Conservation (phyloP, 106 monocot species). For the Phalaenopsis equestris region DNA sequence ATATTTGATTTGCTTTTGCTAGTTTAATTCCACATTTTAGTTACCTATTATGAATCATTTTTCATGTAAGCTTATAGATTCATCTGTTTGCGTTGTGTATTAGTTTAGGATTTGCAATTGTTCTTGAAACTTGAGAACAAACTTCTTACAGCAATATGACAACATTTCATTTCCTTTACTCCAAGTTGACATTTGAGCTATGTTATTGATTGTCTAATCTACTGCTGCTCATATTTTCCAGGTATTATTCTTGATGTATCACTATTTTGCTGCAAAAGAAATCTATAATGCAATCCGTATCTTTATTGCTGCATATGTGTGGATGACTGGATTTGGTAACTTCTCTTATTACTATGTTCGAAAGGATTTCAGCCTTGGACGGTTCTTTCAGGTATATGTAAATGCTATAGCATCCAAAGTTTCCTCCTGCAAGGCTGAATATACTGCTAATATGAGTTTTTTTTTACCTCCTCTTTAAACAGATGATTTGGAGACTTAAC, state of each 20-base stretch:
- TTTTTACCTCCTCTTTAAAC: constrained; percentile 3
- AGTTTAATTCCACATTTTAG: neutral
- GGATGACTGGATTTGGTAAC: constrained; percentile 44
- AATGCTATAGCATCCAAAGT: neutral
- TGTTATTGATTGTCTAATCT: neutral
- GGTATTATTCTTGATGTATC: constrained; percentile 39
- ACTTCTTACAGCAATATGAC: neutral
- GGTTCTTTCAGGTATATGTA: constrained; percentile 7
- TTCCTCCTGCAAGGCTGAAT: neutral
- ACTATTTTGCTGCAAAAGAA: constrained; percentile 36
- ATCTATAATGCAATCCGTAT: constrained; percentile 38
- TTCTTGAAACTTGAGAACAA: neutral
- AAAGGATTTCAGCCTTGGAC: constrained; percentile 30
- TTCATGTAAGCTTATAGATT: neutral
- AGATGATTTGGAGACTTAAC: constrained; percentile 48
- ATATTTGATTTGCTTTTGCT: neutral
- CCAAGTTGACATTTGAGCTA: neutral
- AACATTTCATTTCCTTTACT: neutral
- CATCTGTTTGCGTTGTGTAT: neutral
- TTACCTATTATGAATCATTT: neutral
- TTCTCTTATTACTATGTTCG: constrained; percentile 40
- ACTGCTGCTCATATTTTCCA: neutral
- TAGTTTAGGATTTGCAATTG: neutral
- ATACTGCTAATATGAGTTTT: neutral
- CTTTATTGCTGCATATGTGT: constrained; percentile 42